Percentiles rank a stretch among this genome's conserved stretches.
Conservation (phyloP, 495 filamentous ascomycete species). For the Tuber borchii region DNA sequence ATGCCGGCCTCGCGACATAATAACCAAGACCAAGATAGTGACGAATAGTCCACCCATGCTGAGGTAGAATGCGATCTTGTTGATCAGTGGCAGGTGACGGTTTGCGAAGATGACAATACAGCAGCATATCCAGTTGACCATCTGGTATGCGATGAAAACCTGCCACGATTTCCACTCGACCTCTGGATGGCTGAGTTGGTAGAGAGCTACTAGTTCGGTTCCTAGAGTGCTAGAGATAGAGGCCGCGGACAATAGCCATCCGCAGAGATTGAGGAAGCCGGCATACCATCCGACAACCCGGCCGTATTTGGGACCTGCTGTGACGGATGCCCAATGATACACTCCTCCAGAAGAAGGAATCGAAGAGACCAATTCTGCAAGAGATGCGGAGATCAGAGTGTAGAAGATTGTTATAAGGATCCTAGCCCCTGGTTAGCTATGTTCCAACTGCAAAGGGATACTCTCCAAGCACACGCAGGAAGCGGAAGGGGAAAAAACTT, state of each 20-base stretch:
- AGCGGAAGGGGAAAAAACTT: neutral
- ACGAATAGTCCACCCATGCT: constrained; percentile 62
- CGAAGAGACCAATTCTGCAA: constrained; percentile 67
- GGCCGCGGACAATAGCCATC: constrained; percentile 61
- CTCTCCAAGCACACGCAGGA: neutral
- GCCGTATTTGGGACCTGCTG: constrained; percentile 62
- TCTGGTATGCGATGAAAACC: constrained; percentile 63
- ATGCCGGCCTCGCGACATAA: constrained; percentile 60
- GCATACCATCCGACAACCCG: constrained; percentile 68
- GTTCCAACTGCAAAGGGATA: neutral
- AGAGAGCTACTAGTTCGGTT: constrained; percentile 65
- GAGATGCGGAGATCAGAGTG: constrained; percentile 52
- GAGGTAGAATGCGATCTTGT: constrained; percentile 62
- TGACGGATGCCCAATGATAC: constrained; percentile 78
- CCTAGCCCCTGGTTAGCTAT: constrained; percentile 7
- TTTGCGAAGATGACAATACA: constrained; percentile 64
- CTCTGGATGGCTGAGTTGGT: constrained; percentile 60
- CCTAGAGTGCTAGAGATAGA: constrained; percentile 62
- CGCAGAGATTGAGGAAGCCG: constrained; percentile 73
- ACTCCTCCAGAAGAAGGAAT: constrained; percentile 77
- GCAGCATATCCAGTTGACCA: constrained; percentile 62
- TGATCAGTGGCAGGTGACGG: constrained; percentile 57
- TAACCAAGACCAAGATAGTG: constrained; percentile 65
- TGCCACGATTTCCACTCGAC: constrained; percentile 63
- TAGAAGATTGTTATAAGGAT: constrained; percentile 50